Evolutionary conservation across 2,329 filamentous ascomycete genomes (phyloP).

Genomic region (Trichoderma atrobrunneum): DNA sequence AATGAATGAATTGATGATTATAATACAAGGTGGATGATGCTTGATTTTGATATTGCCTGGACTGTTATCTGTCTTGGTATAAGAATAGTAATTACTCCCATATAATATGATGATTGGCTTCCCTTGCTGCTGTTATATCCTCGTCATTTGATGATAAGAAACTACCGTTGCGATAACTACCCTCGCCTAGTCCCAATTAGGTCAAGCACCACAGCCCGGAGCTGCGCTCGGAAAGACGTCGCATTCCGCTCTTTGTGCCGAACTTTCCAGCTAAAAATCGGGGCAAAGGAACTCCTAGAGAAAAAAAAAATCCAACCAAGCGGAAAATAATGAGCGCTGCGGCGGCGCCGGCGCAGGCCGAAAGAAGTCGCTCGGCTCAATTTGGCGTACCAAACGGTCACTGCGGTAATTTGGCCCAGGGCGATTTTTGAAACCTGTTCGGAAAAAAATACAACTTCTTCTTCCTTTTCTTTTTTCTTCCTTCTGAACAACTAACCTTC

Average conservation of each 20-base stretch:
- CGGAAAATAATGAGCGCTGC: neutral
- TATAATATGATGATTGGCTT: too few relatives aligned
- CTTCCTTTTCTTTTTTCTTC: neutral
- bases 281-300: neutral
- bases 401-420: slow-evolving; percentile 2
- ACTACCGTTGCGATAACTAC: neutral
- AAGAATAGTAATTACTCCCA: too few relatives aligned
- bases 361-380: slow-evolving; percentile 17
- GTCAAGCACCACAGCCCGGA: neutral
- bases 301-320: neutral
- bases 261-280: neutral
- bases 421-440: slow-evolving; percentile 6
- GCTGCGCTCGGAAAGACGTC: slow-evolving; percentile 24
- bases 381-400: slow-evolving; percentile 12
- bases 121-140: neutral
- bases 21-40: neutral
- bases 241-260: slow-evolving; percentile 22
- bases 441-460: neutral
- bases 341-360: slow-evolving; percentile 17
- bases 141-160: neutral
- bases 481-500: neutral
- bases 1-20: slow-evolving; percentile 2
- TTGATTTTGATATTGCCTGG: neutral
- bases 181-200: neutral
- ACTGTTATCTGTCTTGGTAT: too few relatives aligned